A percentile compares a stretch with the other conserved stretches of the same genome.
Conservation (phyloP, 78 protist species). For the Guillardia theta region DNA sequence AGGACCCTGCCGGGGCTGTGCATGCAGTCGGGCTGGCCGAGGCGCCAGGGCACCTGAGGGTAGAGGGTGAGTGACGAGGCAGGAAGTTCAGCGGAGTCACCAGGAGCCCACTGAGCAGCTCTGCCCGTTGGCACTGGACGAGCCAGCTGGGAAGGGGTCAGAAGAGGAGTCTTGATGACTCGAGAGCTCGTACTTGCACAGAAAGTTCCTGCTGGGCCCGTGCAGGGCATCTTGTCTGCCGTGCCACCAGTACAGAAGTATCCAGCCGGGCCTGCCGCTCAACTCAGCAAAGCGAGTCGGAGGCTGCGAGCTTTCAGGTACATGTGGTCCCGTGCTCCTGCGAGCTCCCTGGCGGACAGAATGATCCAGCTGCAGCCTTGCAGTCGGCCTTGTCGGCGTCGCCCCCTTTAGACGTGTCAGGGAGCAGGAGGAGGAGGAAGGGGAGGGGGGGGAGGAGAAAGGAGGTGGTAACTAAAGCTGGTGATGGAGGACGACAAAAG, state of each 20-base stretch:
- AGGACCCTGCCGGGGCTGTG: not conserved
- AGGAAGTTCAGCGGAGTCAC: not conserved
- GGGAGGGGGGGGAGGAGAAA: too few relatives aligned
- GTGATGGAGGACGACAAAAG: too few relatives aligned
- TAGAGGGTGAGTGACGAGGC: not conserved
- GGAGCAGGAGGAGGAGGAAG: too few relatives aligned
- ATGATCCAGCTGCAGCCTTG: not conserved
- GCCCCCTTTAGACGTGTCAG: too few relatives aligned
- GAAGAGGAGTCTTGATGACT: too few relatives aligned
- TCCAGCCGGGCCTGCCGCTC: not conserved
- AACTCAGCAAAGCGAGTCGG: too few relatives aligned
- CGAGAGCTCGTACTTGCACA: not conserved
- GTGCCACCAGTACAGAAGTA: slow-evolving; percentile 4
- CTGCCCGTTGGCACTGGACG: not conserved
- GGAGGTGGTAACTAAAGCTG: too few relatives aligned
- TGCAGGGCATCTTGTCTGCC: not conserved
- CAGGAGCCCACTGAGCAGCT: not conserved
- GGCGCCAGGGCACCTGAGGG: not conserved
- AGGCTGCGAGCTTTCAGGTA: too few relatives aligned
- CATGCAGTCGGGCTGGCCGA: not conserved
- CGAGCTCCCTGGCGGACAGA: slow-evolving; percentile 1
- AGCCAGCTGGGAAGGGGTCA: too few relatives aligned
- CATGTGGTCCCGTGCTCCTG: too few relatives aligned
- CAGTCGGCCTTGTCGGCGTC: not conserved
- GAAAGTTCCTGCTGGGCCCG: not conserved